Evolutionary conservation across 805 yeast species (phyloP).

Genomic region (Candida sphagnicola): DNA sequence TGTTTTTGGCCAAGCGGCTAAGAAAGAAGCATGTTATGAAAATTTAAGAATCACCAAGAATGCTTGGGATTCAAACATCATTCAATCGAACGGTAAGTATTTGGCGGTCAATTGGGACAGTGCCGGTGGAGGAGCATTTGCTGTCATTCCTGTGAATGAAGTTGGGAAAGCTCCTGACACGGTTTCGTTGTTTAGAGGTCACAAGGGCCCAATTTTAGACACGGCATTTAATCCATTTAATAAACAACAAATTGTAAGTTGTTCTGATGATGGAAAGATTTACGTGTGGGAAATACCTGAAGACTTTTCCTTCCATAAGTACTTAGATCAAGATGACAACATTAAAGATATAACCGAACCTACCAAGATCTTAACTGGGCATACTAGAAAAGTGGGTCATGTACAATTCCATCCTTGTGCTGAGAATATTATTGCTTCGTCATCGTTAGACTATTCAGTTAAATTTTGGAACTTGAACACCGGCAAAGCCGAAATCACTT

Average conservation of each 20-base stretch:
- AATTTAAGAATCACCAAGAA: constrained; percentile 77
- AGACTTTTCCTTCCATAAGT: constrained; percentile 67
- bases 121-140: constrained; percentile 97
- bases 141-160: constrained; percentile 81
- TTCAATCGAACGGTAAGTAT: constrained; percentile 83
- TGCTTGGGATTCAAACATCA: constrained; percentile 94
- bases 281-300: constrained; percentile 87
- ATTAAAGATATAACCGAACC: constrained; percentile 68
- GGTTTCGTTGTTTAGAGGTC: constrained; percentile 93
- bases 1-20: constrained; percentile 84
- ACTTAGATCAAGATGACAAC: constrained; percentile 49
- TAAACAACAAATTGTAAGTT: constrained; percentile 67
- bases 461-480: constrained; percentile 86
- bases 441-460: constrained; percentile 86
- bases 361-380: constrained; percentile 70
- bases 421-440: constrained; percentile 78
- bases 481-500: constrained; percentile 65
- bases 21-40: constrained; percentile 67
- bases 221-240: constrained; percentile 95
- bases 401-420: constrained; percentile 88
- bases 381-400: constrained; percentile 90
- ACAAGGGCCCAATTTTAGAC: constrained; percentile 90
- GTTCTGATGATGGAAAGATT: constrained; percentile 76
- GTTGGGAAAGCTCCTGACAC: constrained; percentile 92
- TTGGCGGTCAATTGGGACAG: constrained; percentile 89